Percentiles rank a stretch among this genome's conserved stretches.
Conservation (phyloP, 176 grass and related monocot species). For the Calamus simplicifolius region DNA sequence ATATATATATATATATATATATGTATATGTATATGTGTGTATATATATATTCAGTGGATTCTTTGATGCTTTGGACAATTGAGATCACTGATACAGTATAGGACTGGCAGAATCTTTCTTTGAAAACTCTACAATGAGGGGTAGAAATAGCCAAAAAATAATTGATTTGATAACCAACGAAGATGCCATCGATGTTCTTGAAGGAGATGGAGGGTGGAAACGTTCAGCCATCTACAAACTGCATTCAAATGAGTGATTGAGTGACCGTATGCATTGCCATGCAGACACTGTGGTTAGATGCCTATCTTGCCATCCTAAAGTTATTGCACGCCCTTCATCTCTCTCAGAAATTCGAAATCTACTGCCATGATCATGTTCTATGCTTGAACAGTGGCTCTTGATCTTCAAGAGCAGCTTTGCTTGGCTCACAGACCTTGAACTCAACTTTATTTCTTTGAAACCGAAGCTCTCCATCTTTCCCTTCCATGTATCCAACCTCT, state of each 20-base stretch:
- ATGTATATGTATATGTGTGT: too few relatives aligned
- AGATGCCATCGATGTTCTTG: neutral
- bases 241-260: neutral
- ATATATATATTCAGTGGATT: too few relatives aligned
- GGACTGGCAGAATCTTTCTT: too few relatives aligned
- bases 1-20: too few relatives aligned
- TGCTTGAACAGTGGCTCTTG: constrained; percentile 37
- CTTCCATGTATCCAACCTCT: constrained; percentile 29
- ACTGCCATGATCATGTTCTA: constrained; percentile 15
- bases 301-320: constrained; percentile 52
- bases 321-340: constrained; percentile 33
- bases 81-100: too few relatives aligned
- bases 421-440: constrained; percentile 72
- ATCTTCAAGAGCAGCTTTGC: constrained; percentile 86
- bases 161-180: too few relatives aligned
- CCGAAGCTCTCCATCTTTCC: constrained; percentile 39
- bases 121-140: too few relatives aligned
- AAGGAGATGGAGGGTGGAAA: neutral
- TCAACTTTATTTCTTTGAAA: constrained; percentile 41
- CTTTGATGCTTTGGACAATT: too few relatives aligned
- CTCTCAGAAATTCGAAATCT: constrained; percentile 47
- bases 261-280: constrained; percentile 29
- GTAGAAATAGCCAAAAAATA: too few relatives aligned
- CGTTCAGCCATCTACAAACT: too few relatives aligned
- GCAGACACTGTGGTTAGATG: constrained; percentile 34